Evolutionary conservation across 2,329 filamentous ascomycete species (phyloP).

Genomic region (Triangularia verruculosa): DNA sequence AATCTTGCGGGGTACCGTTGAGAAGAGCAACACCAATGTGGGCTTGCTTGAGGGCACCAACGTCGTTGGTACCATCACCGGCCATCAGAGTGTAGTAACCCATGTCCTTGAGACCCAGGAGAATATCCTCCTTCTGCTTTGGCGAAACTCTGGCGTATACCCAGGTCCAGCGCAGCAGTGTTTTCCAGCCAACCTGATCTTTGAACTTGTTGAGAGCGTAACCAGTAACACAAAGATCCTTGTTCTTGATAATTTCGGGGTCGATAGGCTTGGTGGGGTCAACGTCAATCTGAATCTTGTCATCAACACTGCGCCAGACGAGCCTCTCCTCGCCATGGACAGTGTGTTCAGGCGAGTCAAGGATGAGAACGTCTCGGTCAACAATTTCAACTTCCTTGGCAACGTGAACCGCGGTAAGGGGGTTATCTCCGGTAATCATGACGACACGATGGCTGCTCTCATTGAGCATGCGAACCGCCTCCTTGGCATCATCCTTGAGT

Average conservation of each 20-base stretch:
- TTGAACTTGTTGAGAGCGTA: conserved; percentile 90
- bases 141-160: conserved; percentile 97
- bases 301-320: conserved; percentile 93
- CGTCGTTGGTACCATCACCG: conserved; percentile 96
- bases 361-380: conserved; percentile 88
- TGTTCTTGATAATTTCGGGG: conserved; percentile 72
- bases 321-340: conserved; percentile 73
- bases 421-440: conserved; percentile 99
- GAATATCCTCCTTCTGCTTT: conserved; percentile 97
- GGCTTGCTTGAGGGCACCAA: conserved; percentile 95
- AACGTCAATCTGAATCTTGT: conserved; percentile 80
- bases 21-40: conserved; percentile 95
- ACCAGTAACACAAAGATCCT: conserved; percentile 93
- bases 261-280: conserved; percentile 81
- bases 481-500: conserved; percentile 91
- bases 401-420: conserved; percentile 92
- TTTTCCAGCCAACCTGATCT: conserved; percentile 69
- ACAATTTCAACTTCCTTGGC: conserved; percentile 96
- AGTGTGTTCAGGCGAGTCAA: conserved; percentile 92
- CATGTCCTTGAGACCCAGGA: conserved; percentile 92
- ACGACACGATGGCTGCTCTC: conserved; percentile 98
- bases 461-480: conserved; percentile 93
- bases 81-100: conserved; percentile 99
- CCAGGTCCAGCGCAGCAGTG: conserved; percentile 86
- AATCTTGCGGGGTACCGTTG: conserved; percentile 89